phyloP scores from a whole-genome alignment of 1,284 basidiomycete genomes.

The Leccinum pallidistipes region DNA sequence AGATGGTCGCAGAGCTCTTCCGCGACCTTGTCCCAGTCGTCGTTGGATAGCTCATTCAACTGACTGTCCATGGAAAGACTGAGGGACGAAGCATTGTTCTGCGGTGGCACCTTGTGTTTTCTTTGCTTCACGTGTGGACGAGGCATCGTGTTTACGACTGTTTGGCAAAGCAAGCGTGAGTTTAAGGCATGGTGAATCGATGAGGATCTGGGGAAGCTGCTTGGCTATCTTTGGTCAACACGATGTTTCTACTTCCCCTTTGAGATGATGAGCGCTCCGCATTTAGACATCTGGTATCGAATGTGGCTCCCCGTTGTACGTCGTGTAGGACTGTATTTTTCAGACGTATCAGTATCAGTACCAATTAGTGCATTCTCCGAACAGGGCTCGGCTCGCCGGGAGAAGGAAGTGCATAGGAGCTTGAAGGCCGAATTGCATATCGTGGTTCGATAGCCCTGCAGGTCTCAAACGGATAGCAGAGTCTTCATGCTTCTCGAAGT shows the following conservation, averaged over 20 bases:
- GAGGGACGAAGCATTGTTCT: background rate
- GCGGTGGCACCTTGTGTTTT: slow-evolving; percentile 15
- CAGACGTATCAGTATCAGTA: too few relatives aligned
- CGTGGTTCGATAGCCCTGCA: too few relatives aligned
- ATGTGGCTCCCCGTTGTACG: too few relatives aligned
- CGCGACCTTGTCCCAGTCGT: slow-evolving; percentile 47
- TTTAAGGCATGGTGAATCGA: too few relatives aligned
- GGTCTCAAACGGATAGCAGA: background rate
- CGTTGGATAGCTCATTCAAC: slow-evolving; percentile 24
- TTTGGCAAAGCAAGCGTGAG: too few relatives aligned
- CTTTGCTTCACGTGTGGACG: slow-evolving; percentile 30
- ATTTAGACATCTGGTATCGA: background rate
- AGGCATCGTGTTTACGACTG: slow-evolving; percentile 21
- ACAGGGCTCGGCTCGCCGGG: too few relatives aligned
- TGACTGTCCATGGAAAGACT: background rate
- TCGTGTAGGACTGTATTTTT: too few relatives aligned
- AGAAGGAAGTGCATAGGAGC: too few relatives aligned
- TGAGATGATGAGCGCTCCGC: background rate
- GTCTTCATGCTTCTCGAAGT: background rate
- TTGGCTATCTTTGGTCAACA: background rate
- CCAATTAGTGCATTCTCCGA: too few relatives aligned
- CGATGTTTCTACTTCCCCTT: background rate
- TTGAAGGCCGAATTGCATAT: too few relatives aligned
- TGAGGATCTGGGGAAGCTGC: background rate
- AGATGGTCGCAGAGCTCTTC: slow-evolving; percentile 48